Evolutionary conservation across 257 asterid species (phyloP).

Genomic region (Primulina tabacum): DNA sequence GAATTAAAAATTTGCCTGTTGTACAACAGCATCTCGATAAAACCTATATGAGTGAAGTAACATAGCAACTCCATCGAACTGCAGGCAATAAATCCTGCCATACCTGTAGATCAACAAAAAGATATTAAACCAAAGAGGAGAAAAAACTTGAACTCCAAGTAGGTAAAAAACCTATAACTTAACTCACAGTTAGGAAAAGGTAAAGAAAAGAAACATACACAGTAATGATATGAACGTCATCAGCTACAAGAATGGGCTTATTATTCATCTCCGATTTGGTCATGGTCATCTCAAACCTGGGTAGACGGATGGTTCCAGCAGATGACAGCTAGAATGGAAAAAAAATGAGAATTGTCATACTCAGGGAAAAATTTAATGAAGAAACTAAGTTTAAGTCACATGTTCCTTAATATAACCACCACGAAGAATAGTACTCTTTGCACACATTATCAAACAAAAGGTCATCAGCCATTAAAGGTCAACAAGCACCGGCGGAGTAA

Average conservation of each 20-base stretch:
- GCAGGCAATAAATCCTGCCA: conserved; percentile 97
- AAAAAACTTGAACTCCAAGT: conserved; percentile 23
- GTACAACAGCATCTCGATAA: conserved; percentile 91
- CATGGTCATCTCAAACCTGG: conserved; percentile 88
- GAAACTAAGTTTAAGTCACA: conserved; percentile 2
- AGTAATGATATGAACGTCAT: conserved; percentile 79
- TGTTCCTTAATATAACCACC: not conserved
- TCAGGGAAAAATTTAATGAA: conserved; percentile 13
- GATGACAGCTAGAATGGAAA: conserved; percentile 65
- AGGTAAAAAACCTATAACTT: not conserved
- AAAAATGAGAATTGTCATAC: conserved; percentile 27
- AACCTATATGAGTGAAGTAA: conserved; percentile 77
- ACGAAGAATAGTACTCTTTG: not conserved
- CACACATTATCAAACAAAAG: too few species aligned
- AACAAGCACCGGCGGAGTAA: conserved; percentile 2
- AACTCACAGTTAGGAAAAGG: not conserved
- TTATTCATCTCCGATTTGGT: conserved; percentile 73
- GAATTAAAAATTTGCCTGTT: conserved; percentile 55
- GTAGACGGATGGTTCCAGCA: conserved; percentile 79
- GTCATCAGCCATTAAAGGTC: conserved; percentile 6
- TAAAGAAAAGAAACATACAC: conserved; percentile 48
- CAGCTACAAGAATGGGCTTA: conserved; percentile 78
- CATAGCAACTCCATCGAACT: conserved; percentile 86
- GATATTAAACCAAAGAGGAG: conserved; percentile 20
- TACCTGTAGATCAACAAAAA: conserved; percentile 55